Percentiles rank a stretch among this genome's conserved stretches.
phyloP scores from a whole-genome alignment of 768 basidiomycete genomes.

The Tephrocybe sp. region DNA sequence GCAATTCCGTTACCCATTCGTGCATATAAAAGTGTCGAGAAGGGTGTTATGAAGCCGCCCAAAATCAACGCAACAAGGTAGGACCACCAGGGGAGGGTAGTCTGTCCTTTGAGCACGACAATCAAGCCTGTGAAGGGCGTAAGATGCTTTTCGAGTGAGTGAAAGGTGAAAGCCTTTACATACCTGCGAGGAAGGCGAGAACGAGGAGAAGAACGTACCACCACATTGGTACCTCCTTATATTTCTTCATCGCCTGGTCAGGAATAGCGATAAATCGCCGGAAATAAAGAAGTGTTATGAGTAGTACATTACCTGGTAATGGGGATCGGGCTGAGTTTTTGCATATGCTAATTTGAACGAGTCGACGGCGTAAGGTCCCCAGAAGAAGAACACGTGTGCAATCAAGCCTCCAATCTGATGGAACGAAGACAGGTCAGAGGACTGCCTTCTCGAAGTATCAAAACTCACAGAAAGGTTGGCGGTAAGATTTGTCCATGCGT shows the following conservation, averaged over 20 bases:
- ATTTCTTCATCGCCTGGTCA: slow-evolving; percentile 52
- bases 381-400: slow-evolving; percentile 56
- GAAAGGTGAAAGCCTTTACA: neutral
- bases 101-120: slow-evolving; percentile 57
- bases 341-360: slow-evolving; percentile 49
- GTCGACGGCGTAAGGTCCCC: slow-evolving; percentile 49
- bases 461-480: slow-evolving; percentile 44
- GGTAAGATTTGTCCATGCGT: slow-evolving; percentile 50
- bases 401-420: slow-evolving; percentile 63
- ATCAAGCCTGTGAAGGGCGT: slow-evolving; percentile 56
- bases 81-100: slow-evolving; percentile 65
- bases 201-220: slow-evolving; percentile 55
- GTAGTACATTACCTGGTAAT: slow-evolving; percentile 41
- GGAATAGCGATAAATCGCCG: neutral
- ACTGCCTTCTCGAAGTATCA: neutral
- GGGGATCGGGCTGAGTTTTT: slow-evolving; percentile 53
- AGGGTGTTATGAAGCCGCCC: slow-evolving; percentile 49
- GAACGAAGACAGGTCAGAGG: neutral
- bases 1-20: slow-evolving; percentile 63
- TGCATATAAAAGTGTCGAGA: slow-evolving; percentile 55
- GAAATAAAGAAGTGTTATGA: too few relatives aligned
- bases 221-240: slow-evolving; percentile 61
- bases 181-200: slow-evolving; percentile 57
- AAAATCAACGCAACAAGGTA: slow-evolving; percentile 57
- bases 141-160: neutral